Percentiles rank a stretch among this genome's conserved stretches.
Conservation (phyloP, 305 asterid genomes). For the Striga hermonthica region DNA sequence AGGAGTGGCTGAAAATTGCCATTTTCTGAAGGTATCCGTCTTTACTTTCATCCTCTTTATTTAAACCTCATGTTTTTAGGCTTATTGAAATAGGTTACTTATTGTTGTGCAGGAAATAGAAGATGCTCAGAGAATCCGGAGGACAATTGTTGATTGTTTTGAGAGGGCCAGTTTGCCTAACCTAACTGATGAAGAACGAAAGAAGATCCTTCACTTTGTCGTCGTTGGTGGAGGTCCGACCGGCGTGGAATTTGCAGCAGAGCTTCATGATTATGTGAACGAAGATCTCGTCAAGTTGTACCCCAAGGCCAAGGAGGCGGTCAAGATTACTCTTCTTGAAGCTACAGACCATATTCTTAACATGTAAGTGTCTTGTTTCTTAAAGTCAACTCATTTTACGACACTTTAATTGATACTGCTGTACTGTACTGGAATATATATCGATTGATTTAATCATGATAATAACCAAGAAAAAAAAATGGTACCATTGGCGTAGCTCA, state of each 20-base stretch:
- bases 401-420: background rate
- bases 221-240: constrained; percentile 99
- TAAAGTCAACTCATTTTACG: constrained; percentile 7
- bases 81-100: constrained; percentile 21
- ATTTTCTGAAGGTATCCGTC: constrained; percentile 64
- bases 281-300: constrained; percentile 80
- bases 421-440: too few species aligned
- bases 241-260: constrained; percentile 98
- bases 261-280: constrained; percentile 83
- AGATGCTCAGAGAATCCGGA: constrained; percentile 95
- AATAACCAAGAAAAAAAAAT: too few species aligned
- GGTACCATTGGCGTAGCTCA: too few species aligned
- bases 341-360: constrained; percentile 88
- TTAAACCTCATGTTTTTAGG: constrained; percentile 5
- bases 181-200: constrained; percentile 81
- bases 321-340: constrained; percentile 86
- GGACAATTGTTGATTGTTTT: constrained; percentile 77
- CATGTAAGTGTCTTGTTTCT: constrained; percentile 53
- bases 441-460: too few species aligned
- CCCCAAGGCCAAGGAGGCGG: constrained; percentile 70
- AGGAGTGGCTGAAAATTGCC: constrained; percentile 89
- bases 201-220: constrained; percentile 84
- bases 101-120: constrained; percentile 71
- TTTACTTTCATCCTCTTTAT: constrained; percentile 3
- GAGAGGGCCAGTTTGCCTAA: constrained; percentile 82